phyloP scores from a whole-genome alignment of 2,329 filamentous ascomycete genomes.

The Metarhizium robertsii region DNA sequence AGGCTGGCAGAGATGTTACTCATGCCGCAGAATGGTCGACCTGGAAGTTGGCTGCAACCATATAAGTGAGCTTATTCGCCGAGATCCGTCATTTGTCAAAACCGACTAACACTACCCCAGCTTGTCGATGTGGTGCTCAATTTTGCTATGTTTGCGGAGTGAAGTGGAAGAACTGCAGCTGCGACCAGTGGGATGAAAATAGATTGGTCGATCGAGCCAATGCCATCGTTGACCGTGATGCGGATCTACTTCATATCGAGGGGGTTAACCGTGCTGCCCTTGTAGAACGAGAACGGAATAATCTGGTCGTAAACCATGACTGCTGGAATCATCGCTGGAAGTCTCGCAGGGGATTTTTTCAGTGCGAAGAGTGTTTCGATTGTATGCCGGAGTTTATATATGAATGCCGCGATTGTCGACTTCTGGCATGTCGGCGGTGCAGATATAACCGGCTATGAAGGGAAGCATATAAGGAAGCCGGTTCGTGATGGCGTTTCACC shows the following conservation, averaged over 20 bases:
- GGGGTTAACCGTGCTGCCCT: neutral
- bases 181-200: conserved; percentile 27
- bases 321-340: neutral
- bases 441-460: conserved; percentile 7
- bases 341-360: neutral
- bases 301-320: conserved; percentile 2
- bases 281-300: neutral
- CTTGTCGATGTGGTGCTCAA: conserved; percentile 34
- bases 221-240: neutral
- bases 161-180: conserved; percentile 30
- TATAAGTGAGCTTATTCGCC: conserved; percentile 35
- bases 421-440: conserved; percentile 36
- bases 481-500: too few relatives aligned
- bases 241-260: neutral
- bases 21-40: conserved; percentile 39
- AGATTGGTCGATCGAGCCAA: neutral
- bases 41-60: conserved; percentile 43
- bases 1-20: conserved; percentile 42
- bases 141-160: conserved; percentile 41
- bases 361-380: conserved; percentile 6
- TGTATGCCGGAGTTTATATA: conserved; percentile 31
- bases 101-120: conserved; percentile 13
- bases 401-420: conserved; percentile 33
- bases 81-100: neutral
- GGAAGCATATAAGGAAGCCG: neutral